phyloP scores from a whole-genome alignment of 2,329 filamentous ascomycete genomes.

The Fusarium floridanum region DNA sequence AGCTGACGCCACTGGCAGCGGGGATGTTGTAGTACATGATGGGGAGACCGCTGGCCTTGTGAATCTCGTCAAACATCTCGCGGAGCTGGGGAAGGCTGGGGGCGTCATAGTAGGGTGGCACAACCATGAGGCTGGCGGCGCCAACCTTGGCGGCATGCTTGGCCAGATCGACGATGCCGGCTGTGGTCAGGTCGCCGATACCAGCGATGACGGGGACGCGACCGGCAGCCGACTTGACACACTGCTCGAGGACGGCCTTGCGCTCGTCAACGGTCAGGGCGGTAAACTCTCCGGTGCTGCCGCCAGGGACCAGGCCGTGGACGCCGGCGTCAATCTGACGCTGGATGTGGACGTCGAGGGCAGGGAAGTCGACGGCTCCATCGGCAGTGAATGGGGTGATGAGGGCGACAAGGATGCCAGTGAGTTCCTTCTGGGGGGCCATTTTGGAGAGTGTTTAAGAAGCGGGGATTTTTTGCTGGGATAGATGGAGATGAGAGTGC shows the following conservation, averaged over 20 bases:
- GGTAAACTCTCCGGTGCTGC: conserved; percentile 64
- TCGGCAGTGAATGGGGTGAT: conserved; percentile 62
- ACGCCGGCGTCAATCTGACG: conserved; percentile 59
- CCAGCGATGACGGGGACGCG: conserved; percentile 58
- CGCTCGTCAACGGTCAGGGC: conserved; percentile 58
- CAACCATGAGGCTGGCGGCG: conserved; percentile 61
- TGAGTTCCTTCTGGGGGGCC: conserved; percentile 43
- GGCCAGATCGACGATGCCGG: conserved; percentile 44
- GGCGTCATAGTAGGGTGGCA: conserved; percentile 64
- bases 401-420: conserved; percentile 62
- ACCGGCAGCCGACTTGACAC: conserved; percentile 52
- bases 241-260: conserved; percentile 57
- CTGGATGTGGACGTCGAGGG: conserved; percentile 57
- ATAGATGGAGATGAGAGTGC: neutral
- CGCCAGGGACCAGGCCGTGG: conserved; percentile 64
- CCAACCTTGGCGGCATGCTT: conserved; percentile 51
- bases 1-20: conserved; percentile 57
- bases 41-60: conserved; percentile 55
- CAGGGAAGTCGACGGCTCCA: conserved; percentile 53
- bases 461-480: neutral
- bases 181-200: conserved; percentile 59
- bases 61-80: conserved; percentile 58
- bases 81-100: conserved; percentile 50
- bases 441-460: conserved; percentile 21
- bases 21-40: conserved; percentile 67